Base-by-base conservation (phyloP, 2,329 filamentous ascomycete genomes). In the Exophiala sp. region DNA sequence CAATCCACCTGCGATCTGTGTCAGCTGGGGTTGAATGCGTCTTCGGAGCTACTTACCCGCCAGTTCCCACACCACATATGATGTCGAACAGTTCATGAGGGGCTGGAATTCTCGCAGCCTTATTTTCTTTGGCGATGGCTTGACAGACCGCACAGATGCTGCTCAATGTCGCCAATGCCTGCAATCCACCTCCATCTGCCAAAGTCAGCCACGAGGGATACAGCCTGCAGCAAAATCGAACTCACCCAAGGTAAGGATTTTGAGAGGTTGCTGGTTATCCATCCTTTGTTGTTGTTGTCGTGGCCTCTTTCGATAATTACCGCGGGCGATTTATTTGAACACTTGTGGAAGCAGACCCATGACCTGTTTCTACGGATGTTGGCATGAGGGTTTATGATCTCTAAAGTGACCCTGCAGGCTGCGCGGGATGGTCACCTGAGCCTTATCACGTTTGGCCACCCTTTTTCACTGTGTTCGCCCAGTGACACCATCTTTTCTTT, bases 61-160 rank as follows among this genome's bases (percentile, higher is more conserved):
- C 55, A 18, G 53, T 61, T 1, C 58, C 58, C 7, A 58, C 49
- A 33, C 58, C 58, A 38, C 48, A 46, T 14, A 61, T 61, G 12
- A 61, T 44, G 42, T 61, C 58, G 21, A 58, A 61, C 16, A 58
- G 35, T 39, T 61, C 52, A 40, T 50, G 53, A 18, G 58, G 58
- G 8, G 52, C 52, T 16, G 55, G 50, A 36, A 35, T 33, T 46
- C 50, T 42, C 11, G 50, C 36, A 10, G 44, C 41, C n/a, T 46
- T 41, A 35, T 60, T 55, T 16, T 55, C 44, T 24, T 54, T 48
- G 18, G 58, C 58, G 16, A 61, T 56, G 3, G 52, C 50, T 40
- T 50, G 51, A 32, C 58, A 61, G 8, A 58, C 47, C 16, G 54
- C 50, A 33, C 54, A 55, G 38, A 61, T 40, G 36, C 50, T 55